Conservation (phyloP, 176 grass and related monocot genomes). For the Pontederia crassipes region DNA sequence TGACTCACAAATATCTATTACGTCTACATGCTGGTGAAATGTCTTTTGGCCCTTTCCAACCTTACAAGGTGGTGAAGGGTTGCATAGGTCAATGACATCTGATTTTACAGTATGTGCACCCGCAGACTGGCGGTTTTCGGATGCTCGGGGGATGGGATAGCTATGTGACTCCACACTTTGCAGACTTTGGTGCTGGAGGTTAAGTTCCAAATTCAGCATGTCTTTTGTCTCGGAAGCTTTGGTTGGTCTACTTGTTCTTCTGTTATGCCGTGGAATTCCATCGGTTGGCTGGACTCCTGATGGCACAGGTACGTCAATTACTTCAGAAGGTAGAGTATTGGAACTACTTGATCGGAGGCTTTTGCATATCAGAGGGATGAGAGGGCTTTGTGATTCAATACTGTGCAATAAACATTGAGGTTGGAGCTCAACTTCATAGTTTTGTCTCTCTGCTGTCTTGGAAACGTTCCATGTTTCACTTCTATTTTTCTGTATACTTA, state of each 20-base stretch:
- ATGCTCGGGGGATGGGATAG: background rate
- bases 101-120: slow-evolving; percentile 4
- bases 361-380: no score
- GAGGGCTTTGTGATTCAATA: no score
- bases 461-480: no score
- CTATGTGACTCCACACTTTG: background rate
- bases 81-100: slow-evolving; percentile 33
- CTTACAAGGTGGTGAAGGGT: slow-evolving; percentile 27
- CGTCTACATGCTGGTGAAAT: slow-evolving; percentile 6
- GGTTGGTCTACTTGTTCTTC: background rate
- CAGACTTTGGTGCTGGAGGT: no score
- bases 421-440: no score
- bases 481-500: background rate
- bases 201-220: background rate
- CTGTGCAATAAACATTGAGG: no score
- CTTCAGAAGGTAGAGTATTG: no score
- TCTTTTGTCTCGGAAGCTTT: slow-evolving; percentile 13
- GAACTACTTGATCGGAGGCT: no score
- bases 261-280: no score
- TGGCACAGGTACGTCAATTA: no score
- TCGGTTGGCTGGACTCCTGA: no score
- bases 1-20: slow-evolving; percentile 36
- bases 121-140: background rate
- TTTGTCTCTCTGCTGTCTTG: no score
- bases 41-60: background rate